Percentiles rank a stretch among this genome's conserved stretches.
phyloP scores from a whole-genome alignment of 495 filamentous ascomycete species.

The Tuber microsphaerosporum region DNA sequence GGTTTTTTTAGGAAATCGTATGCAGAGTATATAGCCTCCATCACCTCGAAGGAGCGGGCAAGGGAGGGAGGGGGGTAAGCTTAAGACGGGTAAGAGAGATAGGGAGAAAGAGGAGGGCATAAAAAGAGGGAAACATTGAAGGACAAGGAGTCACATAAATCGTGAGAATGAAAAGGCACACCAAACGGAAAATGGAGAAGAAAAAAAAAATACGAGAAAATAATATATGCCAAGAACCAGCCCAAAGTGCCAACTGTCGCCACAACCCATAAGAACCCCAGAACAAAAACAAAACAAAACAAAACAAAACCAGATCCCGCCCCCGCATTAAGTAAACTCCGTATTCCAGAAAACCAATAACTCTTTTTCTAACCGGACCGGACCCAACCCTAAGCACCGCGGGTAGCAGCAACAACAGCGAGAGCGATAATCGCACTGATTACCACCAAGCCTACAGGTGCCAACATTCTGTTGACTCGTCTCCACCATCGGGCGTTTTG shows the following conservation, averaged over 20 bases:
- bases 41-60: not conserved
- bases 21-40: slow-evolving; percentile 1
- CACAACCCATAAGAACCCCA: slow-evolving; percentile 6
- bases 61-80: not conserved
- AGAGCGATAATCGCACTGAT: slow-evolving; percentile 60
- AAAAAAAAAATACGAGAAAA: not conserved
- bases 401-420: slow-evolving; percentile 25
- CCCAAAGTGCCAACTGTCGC: slow-evolving; percentile 11
- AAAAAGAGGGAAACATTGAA: not conserved
- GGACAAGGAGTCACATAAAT: not conserved
- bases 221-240: slow-evolving; percentile 5
- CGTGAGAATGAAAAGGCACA: not conserved
- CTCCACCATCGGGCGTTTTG: slow-evolving; percentile 90
- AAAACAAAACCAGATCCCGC: not conserved
- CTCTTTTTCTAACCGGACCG: not conserved
- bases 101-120: not conserved
- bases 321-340: slow-evolving; percentile 3
- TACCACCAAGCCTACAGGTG: slow-evolving; percentile 66
- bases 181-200: not conserved
- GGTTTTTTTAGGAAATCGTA: not conserved
- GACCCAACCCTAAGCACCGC: slow-evolving; percentile 13
- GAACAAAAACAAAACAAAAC: not conserved
- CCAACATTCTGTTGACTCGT: slow-evolving; percentile 81
- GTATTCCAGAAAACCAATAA: not conserved
- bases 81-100: not conserved